These are phyloP conservation scores for Yamadazyma kitorensis DNA, from an alignment of 805 yeast genomes.

Conservation along the genomic window DNA sequence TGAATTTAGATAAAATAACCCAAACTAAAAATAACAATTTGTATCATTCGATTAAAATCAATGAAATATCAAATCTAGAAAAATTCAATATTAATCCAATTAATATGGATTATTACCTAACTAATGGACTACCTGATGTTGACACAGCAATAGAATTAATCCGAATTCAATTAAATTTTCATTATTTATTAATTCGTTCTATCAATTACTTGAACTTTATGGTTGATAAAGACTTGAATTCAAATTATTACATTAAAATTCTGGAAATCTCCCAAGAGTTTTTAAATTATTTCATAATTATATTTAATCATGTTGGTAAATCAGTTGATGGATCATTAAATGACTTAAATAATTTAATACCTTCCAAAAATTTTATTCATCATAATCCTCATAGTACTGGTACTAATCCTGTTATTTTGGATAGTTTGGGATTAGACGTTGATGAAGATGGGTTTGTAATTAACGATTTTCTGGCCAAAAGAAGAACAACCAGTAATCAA, in stretches of 20 bases:
- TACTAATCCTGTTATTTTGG: constrained; percentile 26
- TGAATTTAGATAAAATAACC: constrained; percentile 28
- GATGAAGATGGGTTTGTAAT: constrained; percentile 46
- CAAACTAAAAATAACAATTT: constrained; percentile 19
- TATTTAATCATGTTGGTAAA: constrained; percentile 33
- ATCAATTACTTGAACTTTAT: constrained; percentile 41
- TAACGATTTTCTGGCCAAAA: constrained; percentile 41
- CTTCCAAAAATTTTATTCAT: constrained; percentile 10
- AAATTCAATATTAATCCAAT: constrained; percentile 16
- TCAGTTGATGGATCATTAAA: constrained; percentile 10
- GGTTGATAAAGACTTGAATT: constrained; percentile 41
- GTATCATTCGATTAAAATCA: constrained; percentile 26
- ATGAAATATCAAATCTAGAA: constrained; percentile 16
- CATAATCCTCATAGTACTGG: constrained; percentile 18
- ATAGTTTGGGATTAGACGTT: constrained; percentile 37
- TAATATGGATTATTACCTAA: constrained; percentile 21
- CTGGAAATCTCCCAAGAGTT: constrained; percentile 38
- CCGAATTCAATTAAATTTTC: constrained; percentile 44
- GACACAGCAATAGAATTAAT: constrained; percentile 37
- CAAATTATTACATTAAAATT: constrained; percentile 31
- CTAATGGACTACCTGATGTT: constrained; percentile 36
- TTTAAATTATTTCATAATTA: constrained; percentile 33
- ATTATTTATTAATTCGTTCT: constrained; percentile 40
- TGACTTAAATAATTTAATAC: neutral
- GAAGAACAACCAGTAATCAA: constrained; percentile 21